phyloP scores from a whole-genome alignment of 345 rosid genomes.

The Iberis pinnata region DNA sequence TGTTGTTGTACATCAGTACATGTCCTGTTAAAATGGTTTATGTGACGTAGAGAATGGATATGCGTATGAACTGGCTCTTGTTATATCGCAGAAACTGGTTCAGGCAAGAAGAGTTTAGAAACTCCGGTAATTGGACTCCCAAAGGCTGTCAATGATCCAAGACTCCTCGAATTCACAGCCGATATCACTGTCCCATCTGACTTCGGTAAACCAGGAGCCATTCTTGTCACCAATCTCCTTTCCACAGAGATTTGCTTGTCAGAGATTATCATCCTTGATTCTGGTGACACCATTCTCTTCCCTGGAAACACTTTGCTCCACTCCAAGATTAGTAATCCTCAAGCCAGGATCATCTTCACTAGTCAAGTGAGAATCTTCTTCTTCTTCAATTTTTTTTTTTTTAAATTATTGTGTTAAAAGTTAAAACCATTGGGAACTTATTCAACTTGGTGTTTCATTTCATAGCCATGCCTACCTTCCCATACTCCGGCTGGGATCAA shows the following conservation, averaged over 20 bases:
- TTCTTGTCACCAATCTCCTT: conserved; percentile 65
- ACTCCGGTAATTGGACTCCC: conserved; percentile 63
- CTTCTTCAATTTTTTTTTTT: conserved; percentile 8
- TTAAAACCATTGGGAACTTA: too few relatives aligned
- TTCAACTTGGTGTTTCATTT: conserved; percentile 4
- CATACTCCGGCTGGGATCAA: conserved; percentile 67
- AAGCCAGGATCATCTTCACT: conserved; percentile 69
- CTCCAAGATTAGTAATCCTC: conserved; percentile 53
- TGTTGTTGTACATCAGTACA: too few relatives aligned
- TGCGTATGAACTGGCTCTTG: not conserved
- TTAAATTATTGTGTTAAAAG: too few relatives aligned
- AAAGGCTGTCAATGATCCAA: conserved; percentile 38
- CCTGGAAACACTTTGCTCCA: conserved; percentile 88
- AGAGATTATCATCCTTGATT: conserved; percentile 62
- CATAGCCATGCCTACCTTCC: conserved; percentile 61
- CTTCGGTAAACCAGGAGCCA: conserved; percentile 76
- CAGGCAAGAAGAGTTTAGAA: conserved; percentile 56
- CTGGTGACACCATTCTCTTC: conserved; percentile 49
- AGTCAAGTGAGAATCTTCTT: conserved; percentile 51
- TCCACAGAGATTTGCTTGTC: conserved; percentile 62
- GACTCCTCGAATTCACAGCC: conserved; percentile 58
- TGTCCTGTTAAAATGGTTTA: too few relatives aligned
- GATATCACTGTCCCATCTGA: conserved; percentile 54
- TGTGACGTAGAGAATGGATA: not conserved
- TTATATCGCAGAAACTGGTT: conserved; percentile 46